Percentiles rank a stretch among this genome's conserved stretches.
phyloP scores from a whole-genome alignment of 345 rosid species.

The Salix koriyanagi region DNA sequence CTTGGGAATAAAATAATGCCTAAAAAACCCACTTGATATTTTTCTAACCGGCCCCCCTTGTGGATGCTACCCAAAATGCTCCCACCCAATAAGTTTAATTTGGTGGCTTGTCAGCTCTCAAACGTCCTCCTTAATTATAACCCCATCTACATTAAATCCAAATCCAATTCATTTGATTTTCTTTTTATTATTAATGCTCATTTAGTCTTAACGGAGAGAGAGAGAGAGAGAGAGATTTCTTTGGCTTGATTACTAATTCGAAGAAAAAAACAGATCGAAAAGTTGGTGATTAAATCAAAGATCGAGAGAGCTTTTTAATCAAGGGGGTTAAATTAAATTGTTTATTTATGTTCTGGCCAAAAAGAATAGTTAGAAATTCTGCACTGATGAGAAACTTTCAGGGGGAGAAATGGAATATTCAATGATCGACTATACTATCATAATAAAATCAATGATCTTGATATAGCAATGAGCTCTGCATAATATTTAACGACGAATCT shows the following conservation, averaged over 20 bases:
- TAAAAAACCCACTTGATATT: not conserved
- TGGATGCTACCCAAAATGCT: not conserved
- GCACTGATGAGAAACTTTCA: not conserved
- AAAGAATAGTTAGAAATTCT: constrained; percentile 2
- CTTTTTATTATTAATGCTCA: not conserved
- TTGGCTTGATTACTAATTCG: not conserved
- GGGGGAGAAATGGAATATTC: too few species aligned
- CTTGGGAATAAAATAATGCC: not conserved
- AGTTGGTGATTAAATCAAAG: not conserved
- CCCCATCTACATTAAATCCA: not conserved
- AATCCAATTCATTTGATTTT: not conserved
- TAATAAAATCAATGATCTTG: too few species aligned
- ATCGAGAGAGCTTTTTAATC: not conserved
- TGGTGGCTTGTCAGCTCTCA: constrained; percentile 16
- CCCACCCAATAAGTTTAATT: constrained; percentile 15
- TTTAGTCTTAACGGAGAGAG: not conserved
- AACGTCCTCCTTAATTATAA: not conserved
- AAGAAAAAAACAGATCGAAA: not conserved
- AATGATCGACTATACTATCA: too few species aligned
- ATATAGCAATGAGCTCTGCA: too few species aligned
- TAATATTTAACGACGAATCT: not conserved
- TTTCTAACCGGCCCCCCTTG: not conserved
- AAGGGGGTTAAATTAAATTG: not conserved
- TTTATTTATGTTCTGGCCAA: not conserved
- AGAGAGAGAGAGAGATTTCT: not conserved